A percentile compares a stretch with the other conserved stretches of the same genome.
Conservation (phyloP, 192 early-diverging fungal species). For the Powellomyces hirtus region DNA sequence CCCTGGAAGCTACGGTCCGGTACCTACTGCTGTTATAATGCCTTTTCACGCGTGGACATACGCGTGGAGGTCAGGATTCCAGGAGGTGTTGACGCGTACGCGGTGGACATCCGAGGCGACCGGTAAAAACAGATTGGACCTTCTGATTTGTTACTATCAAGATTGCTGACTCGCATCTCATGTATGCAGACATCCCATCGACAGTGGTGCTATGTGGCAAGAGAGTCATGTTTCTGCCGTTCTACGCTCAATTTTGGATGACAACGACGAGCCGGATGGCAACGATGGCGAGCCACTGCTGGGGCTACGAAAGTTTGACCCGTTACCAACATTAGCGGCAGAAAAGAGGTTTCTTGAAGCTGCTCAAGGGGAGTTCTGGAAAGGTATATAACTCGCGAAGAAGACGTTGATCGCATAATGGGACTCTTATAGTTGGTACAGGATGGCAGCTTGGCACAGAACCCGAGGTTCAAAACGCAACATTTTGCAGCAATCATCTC, state of each 20-base stretch:
- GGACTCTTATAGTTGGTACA: no score
- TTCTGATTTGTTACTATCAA: neutral
- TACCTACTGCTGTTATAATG: slow-evolving; percentile 94
- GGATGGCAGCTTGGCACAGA: slow-evolving; percentile 92
- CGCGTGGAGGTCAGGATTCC: slow-evolving; percentile 98
- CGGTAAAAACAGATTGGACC: slow-evolving; percentile 42
- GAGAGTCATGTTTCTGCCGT: slow-evolving; percentile 87
- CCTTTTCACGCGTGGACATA: slow-evolving; percentile 94
- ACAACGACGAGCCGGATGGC: slow-evolving; percentile 72
- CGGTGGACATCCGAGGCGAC: slow-evolving; percentile 86
- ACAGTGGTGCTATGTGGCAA: slow-evolving; percentile 78
- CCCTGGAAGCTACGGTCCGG: slow-evolving; percentile 69
- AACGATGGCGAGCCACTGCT: slow-evolving; percentile 78
- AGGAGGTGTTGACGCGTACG: slow-evolving; percentile 93
- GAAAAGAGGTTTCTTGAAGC: slow-evolving; percentile 87
- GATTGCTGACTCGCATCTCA: neutral
- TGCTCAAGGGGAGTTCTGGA: slow-evolving; percentile 77
- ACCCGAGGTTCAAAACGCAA: slow-evolving; percentile 93
- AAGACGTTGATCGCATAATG: neutral
- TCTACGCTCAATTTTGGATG: slow-evolving; percentile 86
- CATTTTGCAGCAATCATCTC: slow-evolving; percentile 83
- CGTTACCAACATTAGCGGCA: slow-evolving; percentile 67
- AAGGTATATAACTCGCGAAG: no score
- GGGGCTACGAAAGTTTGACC: slow-evolving; percentile 87
- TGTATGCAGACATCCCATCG: slow-evolving; percentile 42